A percentile compares a stretch with the other conserved stretches of the same genome.
These are phyloP conservation scores for Penicillium soppii DNA, from an alignment of 495 filamentous ascomycete species.

Conservation along the genomic window DNA sequence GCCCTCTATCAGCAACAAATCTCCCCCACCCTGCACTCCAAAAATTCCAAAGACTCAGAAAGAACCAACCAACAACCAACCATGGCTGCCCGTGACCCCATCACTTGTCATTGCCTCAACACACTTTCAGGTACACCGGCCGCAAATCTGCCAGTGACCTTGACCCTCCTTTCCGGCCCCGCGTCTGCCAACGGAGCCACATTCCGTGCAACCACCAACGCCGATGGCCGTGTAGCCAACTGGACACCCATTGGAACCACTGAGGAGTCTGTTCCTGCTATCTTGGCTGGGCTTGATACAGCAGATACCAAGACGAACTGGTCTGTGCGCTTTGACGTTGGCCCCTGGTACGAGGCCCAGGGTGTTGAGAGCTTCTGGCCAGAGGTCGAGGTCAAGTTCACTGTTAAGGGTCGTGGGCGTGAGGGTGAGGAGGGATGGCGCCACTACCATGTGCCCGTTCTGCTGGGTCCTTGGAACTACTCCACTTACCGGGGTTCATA, in stretches of 20 bases:
- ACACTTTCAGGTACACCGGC: constrained; percentile 66
- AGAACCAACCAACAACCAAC: constrained; percentile 20
- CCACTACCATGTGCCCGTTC: constrained; percentile 90
- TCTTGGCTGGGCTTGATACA: constrained; percentile 42
- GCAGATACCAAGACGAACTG: constrained; percentile 55
- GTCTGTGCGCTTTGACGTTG: constrained; percentile 77
- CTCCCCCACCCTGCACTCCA: constrained; percentile 11
- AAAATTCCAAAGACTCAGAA: constrained; percentile 16
- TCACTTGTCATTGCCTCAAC: constrained; percentile 76
- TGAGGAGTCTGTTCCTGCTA: constrained; percentile 47
- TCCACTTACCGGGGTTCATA: constrained; percentile 82
- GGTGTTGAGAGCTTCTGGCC: constrained; percentile 82
- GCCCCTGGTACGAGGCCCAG: constrained; percentile 67
- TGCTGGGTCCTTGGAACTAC: constrained; percentile 89
- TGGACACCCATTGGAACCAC: constrained; percentile 63
- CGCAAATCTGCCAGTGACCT: constrained; percentile 52
- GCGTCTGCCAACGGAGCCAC: constrained; percentile 34
- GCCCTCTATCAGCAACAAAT: constrained; percentile 41
- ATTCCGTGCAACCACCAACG: constrained; percentile 71
- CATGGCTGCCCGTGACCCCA: constrained; percentile 58
- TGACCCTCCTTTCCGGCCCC: constrained; percentile 47
- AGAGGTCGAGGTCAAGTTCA: constrained; percentile 85
- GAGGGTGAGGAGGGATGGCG: constrained; percentile 61
- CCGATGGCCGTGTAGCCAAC: constrained; percentile 78
- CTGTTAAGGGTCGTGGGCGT: constrained; percentile 56